These are phyloP conservation scores for Taphrina sp. DNA, from an alignment of 1,139 yeast species.

Conservation along the genomic window DNA sequence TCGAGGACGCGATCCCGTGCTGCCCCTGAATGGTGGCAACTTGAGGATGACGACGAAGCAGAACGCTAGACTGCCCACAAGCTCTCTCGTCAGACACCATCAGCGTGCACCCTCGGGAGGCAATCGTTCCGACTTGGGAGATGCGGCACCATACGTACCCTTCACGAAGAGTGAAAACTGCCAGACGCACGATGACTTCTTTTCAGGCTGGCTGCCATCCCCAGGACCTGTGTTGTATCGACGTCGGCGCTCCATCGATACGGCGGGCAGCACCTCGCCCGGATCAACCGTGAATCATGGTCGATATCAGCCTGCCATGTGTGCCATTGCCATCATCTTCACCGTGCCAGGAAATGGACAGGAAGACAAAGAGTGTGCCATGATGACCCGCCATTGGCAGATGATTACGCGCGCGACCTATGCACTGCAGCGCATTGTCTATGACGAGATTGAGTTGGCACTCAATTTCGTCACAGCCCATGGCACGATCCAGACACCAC, in stretches of 20 bases:
- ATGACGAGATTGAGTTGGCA: slow-evolving; percentile 13
- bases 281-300: slow-evolving; percentile 5
- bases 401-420: slow-evolving; percentile 30
- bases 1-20: slow-evolving; percentile 1
- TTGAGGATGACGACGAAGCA: neutral
- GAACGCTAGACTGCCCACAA: neutral
- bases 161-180: slow-evolving; percentile 1
- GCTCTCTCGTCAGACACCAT: neutral
- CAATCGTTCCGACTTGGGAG: slow-evolving; percentile 1
- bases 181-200: slow-evolving; percentile 7
- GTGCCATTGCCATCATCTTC: slow-evolving; percentile 23
- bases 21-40: neutral
- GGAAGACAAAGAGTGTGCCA: slow-evolving; percentile 19
- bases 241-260: slow-evolving; percentile 21
- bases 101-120: slow-evolving; percentile 12
- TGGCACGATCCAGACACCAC: slow-evolving; percentile 15
- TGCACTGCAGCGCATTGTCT: slow-evolving; percentile 23
- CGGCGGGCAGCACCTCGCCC: slow-evolving; percentile 26
- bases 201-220: slow-evolving; percentile 26
- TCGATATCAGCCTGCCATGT: slow-evolving; percentile 26
- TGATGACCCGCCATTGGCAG: slow-evolving; percentile 25
- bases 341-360: slow-evolving; percentile 27
- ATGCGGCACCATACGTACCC: slow-evolving; percentile 6
- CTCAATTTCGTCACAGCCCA: slow-evolving; percentile 8
- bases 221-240: slow-evolving; percentile 26